These are phyloP conservation scores for Leptographium lundbergii DNA, from an alignment of 2,329 filamentous ascomycete species.

Conservation along the genomic window DNA sequence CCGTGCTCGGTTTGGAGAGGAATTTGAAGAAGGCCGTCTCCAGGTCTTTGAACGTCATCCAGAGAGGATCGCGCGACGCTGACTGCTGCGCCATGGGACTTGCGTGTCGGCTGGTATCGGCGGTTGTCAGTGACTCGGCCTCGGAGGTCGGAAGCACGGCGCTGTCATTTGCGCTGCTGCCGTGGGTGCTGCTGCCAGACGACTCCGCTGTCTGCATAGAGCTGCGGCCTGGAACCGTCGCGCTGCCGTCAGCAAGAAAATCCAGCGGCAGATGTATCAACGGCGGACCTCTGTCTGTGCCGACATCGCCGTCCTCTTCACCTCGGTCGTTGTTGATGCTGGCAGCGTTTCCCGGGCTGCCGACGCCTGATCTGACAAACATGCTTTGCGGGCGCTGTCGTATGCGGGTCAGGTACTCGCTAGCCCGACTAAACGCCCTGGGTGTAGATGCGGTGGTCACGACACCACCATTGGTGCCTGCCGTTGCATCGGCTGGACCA, in stretches of 20 bases:
- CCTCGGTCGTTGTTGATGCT: background rate
- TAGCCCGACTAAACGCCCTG: constrained; percentile 29
- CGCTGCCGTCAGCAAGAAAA: background rate
- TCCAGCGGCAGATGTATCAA: background rate
- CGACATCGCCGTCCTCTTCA: background rate
- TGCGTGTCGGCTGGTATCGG: constrained; percentile 27
- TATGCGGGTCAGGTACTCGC: constrained; percentile 37
- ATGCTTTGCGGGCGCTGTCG: constrained; percentile 32
- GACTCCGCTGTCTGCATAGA: constrained; percentile 15
- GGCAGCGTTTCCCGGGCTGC: background rate
- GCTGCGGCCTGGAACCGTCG: constrained; percentile 2
- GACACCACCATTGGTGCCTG: background rate
- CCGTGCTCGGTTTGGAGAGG: constrained; percentile 52
- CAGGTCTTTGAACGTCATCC: constrained; percentile 41
- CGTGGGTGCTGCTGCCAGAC: constrained; percentile 15
- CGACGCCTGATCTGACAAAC: constrained; percentile 23
- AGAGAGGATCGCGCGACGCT: constrained; percentile 37
- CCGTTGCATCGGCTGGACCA: background rate
- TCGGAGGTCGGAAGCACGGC: constrained; percentile 14
- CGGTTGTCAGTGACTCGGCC: constrained; percentile 21
- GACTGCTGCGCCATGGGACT: constrained; percentile 26
- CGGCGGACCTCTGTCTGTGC: constrained; percentile 2
- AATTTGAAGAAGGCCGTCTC: constrained; percentile 44
- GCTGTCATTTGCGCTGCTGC: constrained; percentile 14
- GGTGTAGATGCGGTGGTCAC: constrained; percentile 10